Conservation (phyloP, 2,329 filamentous ascomycete genomes). For the Calonectria ilicicola region DNA sequence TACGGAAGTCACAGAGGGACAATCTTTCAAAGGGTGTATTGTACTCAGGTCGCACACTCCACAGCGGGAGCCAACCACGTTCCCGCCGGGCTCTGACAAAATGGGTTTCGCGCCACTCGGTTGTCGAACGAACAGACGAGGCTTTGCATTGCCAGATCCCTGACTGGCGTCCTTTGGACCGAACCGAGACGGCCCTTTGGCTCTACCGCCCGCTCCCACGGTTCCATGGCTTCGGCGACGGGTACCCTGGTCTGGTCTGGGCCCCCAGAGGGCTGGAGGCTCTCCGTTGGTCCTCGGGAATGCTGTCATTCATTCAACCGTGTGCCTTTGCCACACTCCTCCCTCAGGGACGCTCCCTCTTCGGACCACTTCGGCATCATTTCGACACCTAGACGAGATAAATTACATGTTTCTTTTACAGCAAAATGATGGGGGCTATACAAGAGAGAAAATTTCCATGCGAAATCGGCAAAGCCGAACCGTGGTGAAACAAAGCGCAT, state of each 20-base stretch:
- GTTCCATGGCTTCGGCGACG: background rate
- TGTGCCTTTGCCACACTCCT: constrained; percentile 3
- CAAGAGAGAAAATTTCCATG: background rate
- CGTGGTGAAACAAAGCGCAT: background rate
- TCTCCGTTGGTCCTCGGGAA: constrained; percentile 44
- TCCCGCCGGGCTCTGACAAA: constrained; percentile 36
- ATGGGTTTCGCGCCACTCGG: constrained; percentile 23
- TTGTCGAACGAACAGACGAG: constrained; percentile 19
- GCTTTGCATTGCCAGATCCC: constrained; percentile 10
- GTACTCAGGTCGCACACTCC: constrained; percentile 27
- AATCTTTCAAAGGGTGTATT: no score
- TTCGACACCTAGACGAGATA: background rate
- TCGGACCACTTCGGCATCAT: constrained; percentile 6
- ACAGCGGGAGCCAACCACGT: constrained; percentile 36
- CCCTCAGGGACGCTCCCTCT: background rate
- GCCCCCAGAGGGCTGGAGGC: background rate
- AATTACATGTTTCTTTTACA: constrained; percentile 1
- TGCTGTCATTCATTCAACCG: constrained; percentile 10
- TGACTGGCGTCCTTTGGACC: constrained; percentile 42
- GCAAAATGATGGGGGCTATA: background rate
- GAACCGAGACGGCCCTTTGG: constrained; percentile 39
- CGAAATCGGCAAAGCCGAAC: constrained; percentile 11
- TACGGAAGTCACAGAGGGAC: no score
- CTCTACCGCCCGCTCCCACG: constrained; percentile 10
- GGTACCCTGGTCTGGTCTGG: background rate